A percentile compares a stretch with the other conserved stretches of the same genome.
phyloP scores from a whole-genome alignment of 1,284 basidiomycete genomes.

The Wolfiporia cocos region DNA sequence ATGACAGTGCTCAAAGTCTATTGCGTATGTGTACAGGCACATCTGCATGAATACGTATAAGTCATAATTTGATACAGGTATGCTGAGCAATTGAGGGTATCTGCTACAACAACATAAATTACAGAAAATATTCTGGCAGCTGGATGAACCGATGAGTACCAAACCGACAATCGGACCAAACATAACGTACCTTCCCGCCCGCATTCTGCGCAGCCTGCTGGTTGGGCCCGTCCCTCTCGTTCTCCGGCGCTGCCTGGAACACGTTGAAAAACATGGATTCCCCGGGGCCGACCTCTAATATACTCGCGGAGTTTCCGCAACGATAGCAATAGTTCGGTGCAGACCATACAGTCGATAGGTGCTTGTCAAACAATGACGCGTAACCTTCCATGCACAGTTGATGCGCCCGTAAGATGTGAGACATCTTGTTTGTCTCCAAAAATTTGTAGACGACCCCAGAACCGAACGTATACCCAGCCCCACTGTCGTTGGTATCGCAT shows the following conservation, averaged over 20 bases:
- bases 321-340: conserved; percentile 99
- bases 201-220: conserved; percentile 68
- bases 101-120: conserved; percentile 18
- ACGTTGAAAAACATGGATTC: conserved; percentile 95
- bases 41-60: no score
- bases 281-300: conserved; percentile 92
- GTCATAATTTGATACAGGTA: conserved; percentile 6
- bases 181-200: conserved; percentile 53
- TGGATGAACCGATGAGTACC: conserved; percentile 19
- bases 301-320: conserved; percentile 96
- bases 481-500: conserved; percentile 43
- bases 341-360: conserved; percentile 96
- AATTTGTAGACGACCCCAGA: conserved; percentile 99
- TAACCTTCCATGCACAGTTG: conserved; percentile 99
- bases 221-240: conserved; percentile 80
- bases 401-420: conserved; percentile 95
- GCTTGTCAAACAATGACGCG: conserved; percentile 90
- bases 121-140: conserved; percentile 72
- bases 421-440: conserved; percentile 90
- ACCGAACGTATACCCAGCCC: conserved; percentile 98
- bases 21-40: no score
- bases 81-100: conserved; percentile 11
- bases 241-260: conserved; percentile 98
- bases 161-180: not conserved
- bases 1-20: no score